Conservation (phyloP, 2,329 filamentous ascomycete genomes). For the Cladosporium sp. region DNA sequence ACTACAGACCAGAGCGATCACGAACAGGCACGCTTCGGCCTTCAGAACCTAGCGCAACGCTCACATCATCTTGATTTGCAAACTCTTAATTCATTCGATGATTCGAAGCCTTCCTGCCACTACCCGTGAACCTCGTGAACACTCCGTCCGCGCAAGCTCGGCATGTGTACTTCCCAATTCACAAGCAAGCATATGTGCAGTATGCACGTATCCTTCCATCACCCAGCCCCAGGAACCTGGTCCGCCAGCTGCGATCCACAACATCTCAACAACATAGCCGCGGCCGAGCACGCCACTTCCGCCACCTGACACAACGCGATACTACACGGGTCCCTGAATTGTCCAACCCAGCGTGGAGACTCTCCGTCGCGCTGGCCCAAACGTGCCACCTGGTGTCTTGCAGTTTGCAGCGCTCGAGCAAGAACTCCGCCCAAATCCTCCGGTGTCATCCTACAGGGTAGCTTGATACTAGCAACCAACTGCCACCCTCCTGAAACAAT, state of each 20-base stretch:
- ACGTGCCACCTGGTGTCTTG: background rate
- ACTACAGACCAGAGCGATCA: background rate
- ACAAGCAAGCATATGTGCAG: slow-evolving; percentile 8
- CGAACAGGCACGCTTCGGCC: background rate
- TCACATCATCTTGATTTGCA: background rate
- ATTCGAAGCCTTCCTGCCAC: background rate
- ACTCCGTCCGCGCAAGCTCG: slow-evolving; percentile 8
- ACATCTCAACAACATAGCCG: slow-evolving; percentile 7
- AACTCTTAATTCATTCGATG: background rate
- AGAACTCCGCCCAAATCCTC: background rate
- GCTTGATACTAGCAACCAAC: background rate
- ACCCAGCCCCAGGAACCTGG: slow-evolving; percentile 9
- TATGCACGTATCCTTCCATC: slow-evolving; percentile 8
- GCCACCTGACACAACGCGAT: slow-evolving; percentile 4
- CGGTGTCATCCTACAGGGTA: background rate
- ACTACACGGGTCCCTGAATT: slow-evolving; percentile 9
- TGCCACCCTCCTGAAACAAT: slow-evolving; percentile 1
- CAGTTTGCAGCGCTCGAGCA: background rate
- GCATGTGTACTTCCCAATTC: slow-evolving; percentile 1
- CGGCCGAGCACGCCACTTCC: slow-evolving; percentile 7
- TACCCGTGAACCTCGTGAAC: slow-evolving; percentile 6
- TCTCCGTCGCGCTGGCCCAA: slow-evolving; percentile 4
- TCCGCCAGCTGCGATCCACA: background rate
- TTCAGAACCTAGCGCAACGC: background rate
- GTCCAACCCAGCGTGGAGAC: slow-evolving; percentile 2